A percentile compares a stretch with the other conserved stretches of the same genome.
Evolutionary conservation across 2,329 filamentous ascomycete genomes (phyloP).

Genomic region (Lasiodiplodia gonubiensis): DNA sequence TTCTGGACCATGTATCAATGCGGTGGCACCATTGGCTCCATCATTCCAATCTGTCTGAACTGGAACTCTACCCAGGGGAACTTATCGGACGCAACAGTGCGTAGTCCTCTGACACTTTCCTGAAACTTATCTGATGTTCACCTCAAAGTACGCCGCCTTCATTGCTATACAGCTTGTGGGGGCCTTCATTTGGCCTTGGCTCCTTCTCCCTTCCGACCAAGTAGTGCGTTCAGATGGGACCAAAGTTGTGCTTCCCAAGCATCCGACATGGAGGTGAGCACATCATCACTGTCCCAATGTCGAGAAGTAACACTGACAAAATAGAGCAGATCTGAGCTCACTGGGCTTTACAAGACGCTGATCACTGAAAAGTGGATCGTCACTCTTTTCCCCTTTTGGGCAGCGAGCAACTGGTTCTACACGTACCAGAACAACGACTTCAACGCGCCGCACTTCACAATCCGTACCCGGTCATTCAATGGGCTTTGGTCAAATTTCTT

Average conservation of each 20-base stretch:
- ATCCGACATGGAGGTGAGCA: no score
- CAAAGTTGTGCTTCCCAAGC: no score
- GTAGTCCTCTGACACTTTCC: no score
- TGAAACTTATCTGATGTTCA: no score
- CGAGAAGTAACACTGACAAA: background rate
- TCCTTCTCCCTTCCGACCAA: no score
- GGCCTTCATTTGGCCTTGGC: no score
- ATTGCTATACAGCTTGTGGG: no score
- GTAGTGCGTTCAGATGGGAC: no score
- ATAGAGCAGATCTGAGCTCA: slow-evolving; percentile 14
- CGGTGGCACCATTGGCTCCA: background rate
- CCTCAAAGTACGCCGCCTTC: no score
- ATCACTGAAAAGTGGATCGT: slow-evolving; percentile 31
- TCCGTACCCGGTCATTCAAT: background rate
- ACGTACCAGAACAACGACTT: slow-evolving; percentile 31
- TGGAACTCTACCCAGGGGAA: background rate
- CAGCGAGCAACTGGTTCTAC: slow-evolving; percentile 32
- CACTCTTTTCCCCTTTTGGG: slow-evolving; percentile 31
- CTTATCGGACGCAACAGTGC: background rate
- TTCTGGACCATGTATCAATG: slow-evolving; percentile 3
- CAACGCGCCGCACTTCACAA: background rate
- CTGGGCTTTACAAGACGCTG: slow-evolving; percentile 26
- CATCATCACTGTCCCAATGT: no score
- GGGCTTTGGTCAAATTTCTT: slow-evolving; percentile 1
- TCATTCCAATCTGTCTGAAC: slow-evolving; percentile 1